phyloP scores from a whole-genome alignment of 1,139 yeast genomes.

The Debaryomycetaceae sp. region DNA sequence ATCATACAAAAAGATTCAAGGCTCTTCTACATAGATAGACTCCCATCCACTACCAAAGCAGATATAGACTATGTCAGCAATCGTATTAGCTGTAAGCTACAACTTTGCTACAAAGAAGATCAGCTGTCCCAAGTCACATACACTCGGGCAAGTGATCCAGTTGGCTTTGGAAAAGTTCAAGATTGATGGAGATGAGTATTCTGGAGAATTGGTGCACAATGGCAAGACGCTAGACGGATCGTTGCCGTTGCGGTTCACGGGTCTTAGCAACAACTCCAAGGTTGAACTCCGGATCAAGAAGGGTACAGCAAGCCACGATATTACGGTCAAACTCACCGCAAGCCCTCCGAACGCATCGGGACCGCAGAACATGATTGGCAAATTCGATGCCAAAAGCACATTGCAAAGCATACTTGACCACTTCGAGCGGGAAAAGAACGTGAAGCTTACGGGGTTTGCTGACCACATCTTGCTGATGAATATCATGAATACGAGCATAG shows the following conservation, averaged over 20 bases:
- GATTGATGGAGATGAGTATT: slow-evolving; percentile 11
- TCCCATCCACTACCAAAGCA: no score
- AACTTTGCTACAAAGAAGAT: slow-evolving; percentile 23
- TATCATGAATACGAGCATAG: slow-evolving; percentile 7
- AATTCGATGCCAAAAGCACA: slow-evolving; percentile 8
- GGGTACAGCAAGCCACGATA: slow-evolving; percentile 11
- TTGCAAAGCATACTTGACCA: slow-evolving; percentile 11
- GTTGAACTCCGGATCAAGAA: slow-evolving; percentile 20
- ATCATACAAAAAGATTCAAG: neutral
- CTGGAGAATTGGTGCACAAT: slow-evolving; percentile 27
- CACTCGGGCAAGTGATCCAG: slow-evolving; percentile 29
- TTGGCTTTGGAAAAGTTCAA: slow-evolving; percentile 25
- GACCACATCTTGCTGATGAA: slow-evolving; percentile 5
- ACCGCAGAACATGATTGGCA: slow-evolving; percentile 8
- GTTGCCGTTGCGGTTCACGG: slow-evolving; percentile 33
- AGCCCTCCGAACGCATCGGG: slow-evolving; percentile 12
- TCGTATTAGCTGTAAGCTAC: slow-evolving; percentile 22
- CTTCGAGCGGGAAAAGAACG: slow-evolving; percentile 8
- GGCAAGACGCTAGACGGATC: slow-evolving; percentile 30
- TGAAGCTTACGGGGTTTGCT: slow-evolving; percentile 3
- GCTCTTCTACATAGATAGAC: neutral
- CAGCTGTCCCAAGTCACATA: slow-evolving; percentile 18
- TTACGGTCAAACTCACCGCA: slow-evolving; percentile 23
- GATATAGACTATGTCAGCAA: slow-evolving; percentile 17
- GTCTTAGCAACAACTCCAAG: slow-evolving; percentile 30